Percentiles rank a stretch among this genome's conserved stretches.
Evolutionary conservation across 164 flowering plant species (phyloP).

Genomic region (Tetracentron sinense): DNA sequence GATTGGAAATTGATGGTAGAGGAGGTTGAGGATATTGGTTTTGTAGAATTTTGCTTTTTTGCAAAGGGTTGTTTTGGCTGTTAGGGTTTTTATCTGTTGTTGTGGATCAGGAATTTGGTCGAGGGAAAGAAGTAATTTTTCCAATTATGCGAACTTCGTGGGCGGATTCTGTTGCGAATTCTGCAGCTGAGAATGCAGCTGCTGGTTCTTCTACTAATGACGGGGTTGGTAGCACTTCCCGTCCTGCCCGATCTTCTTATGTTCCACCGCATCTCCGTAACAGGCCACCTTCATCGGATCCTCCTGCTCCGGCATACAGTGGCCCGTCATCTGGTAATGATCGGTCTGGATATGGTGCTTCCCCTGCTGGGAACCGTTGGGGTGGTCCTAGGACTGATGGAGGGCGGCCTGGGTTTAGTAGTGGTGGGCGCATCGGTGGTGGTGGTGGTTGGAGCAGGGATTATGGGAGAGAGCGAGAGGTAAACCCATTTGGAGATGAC

Average conservation of each 20-base stretch:
- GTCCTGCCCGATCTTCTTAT: no score
- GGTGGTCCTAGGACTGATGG: conserved; percentile 24
- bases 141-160: conserved; percentile 47
- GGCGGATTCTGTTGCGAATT: no score
- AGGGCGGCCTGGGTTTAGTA: conserved; percentile 13
- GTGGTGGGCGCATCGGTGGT: conserved; percentile 22
- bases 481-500: conserved; percentile 55
- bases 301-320: no score
- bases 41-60: not conserved
- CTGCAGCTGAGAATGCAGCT: conserved; percentile 45
- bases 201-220: conserved; percentile 32
- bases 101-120: not conserved
- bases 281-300: conserved; percentile 36
- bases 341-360: conserved; percentile 22
- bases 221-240: conserved; percentile 22
- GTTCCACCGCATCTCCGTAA: conserved; percentile 81
- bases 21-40: not conserved
- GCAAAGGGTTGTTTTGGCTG: not conserved
- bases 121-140: conserved; percentile 1
- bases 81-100: conserved; percentile 1
- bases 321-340: conserved; percentile 19
- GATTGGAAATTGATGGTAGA: not conserved
- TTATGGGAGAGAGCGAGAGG: conserved; percentile 50
- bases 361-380: conserved; percentile 23
- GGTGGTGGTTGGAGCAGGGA: conserved; percentile 45